Percentiles rank a stretch among this genome's conserved stretches.
Evolutionary conservation across 1,139 yeast genomes (phyloP).

Genomic region (Hyphopichia buzzinii): DNA sequence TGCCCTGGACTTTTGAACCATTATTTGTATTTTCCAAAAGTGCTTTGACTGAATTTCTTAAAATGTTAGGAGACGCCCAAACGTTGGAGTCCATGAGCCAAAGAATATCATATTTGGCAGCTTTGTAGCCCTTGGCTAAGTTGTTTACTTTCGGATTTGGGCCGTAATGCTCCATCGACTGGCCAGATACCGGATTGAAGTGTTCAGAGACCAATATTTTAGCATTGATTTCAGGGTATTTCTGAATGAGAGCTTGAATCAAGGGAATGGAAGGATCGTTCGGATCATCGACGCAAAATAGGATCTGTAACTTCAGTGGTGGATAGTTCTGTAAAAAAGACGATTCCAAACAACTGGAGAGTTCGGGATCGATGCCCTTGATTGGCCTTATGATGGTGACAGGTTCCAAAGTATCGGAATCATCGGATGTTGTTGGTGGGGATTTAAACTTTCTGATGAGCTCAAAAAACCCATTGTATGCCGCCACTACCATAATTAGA

Average conservation of each 20-base stretch:
- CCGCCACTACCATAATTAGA: conserved; percentile 40
- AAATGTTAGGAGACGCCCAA: conserved; percentile 68
- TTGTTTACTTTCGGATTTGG: conserved; percentile 91
- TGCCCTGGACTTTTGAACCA: conserved; percentile 31
- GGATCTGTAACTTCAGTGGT: conserved; percentile 53
- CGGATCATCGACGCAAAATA: conserved; percentile 70
- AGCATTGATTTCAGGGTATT: conserved; percentile 60
- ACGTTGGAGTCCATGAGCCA: conserved; percentile 93
- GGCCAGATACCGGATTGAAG: conserved; percentile 21
- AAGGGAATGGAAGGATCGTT: conserved; percentile 66
- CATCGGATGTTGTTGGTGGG: conserved; percentile 17
- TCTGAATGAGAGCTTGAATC: conserved; percentile 46
- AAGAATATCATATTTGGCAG: conserved; percentile 67
- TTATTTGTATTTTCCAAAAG: conserved; percentile 49
- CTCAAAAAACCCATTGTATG: conserved; percentile 48
- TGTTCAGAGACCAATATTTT: conserved; percentile 50
- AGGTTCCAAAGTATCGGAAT: conserved; percentile 44
- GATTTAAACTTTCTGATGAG: conserved; percentile 35
- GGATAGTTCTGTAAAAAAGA: conserved; percentile 73
- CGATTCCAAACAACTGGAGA: conserved; percentile 64
- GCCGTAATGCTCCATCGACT: conserved; percentile 54
- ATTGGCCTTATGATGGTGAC: conserved; percentile 82
- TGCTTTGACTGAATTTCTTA: conserved; percentile 63
- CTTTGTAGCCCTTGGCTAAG: conserved; percentile 69
- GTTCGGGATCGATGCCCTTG: conserved; percentile 79